Evolutionary conservation across 495 filamentous ascomycete species (phyloP).

Genomic region (Neurospora sp.): DNA sequence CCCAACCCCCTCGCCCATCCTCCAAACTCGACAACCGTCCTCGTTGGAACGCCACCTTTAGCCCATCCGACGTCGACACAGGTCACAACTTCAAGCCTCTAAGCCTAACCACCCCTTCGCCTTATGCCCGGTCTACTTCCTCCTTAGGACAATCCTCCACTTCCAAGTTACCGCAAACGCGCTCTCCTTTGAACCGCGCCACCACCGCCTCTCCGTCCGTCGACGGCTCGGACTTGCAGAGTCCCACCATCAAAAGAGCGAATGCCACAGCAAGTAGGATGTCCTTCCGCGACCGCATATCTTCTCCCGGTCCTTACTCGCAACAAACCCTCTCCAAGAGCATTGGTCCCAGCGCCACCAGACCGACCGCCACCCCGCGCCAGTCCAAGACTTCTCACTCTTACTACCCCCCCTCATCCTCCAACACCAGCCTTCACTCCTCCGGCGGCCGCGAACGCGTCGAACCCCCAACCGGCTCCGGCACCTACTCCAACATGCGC

Average conservation of each 20-base stretch:
- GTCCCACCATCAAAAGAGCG: constrained; percentile 23
- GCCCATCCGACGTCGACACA: constrained; percentile 55
- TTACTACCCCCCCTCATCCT: not conserved
- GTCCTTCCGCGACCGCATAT: constrained; percentile 41
- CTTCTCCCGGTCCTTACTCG: constrained; percentile 28
- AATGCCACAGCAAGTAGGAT: constrained; percentile 19
- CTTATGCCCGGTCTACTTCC: constrained; percentile 44
- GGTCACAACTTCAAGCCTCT: constrained; percentile 63
- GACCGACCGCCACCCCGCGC: not conserved
- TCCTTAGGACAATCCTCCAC: constrained; percentile 27
- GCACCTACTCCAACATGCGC: constrained; percentile 15
- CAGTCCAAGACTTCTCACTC: not conserved
- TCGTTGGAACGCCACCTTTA: constrained; percentile 70
- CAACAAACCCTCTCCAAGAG: constrained; percentile 20
- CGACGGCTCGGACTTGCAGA: constrained; percentile 1
- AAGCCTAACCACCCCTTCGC: constrained; percentile 50
- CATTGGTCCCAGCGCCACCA: not conserved
- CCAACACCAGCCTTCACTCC: not conserved
- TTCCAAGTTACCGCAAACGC: constrained; percentile 36
- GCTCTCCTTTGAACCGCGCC: constrained; percentile 35
- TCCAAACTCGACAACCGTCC: constrained; percentile 50
- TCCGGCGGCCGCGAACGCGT: not conserved
- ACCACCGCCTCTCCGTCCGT: constrained; percentile 31
- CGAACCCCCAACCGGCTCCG: constrained; percentile 22
- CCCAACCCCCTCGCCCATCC: constrained; percentile 39